These are phyloP conservation scores for Ceratobasidium sp. DNA, from an alignment of 1,284 basidiomycete genomes.

Conservation along the genomic window DNA sequence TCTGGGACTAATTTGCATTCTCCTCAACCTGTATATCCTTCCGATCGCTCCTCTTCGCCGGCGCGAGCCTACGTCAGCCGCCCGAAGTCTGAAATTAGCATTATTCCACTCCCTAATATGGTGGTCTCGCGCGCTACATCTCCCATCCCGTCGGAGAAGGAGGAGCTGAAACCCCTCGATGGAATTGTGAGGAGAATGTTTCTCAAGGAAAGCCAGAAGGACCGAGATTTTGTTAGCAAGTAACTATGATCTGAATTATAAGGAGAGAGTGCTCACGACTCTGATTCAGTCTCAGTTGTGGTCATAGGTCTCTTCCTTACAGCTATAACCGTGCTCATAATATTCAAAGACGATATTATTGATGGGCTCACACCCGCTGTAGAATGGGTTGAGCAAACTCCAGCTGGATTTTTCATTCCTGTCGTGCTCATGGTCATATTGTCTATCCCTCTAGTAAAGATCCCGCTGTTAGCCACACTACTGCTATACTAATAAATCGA, in stretches of 20 bases:
- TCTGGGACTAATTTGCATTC: too few species aligned
- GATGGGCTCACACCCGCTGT: conserved; percentile 17
- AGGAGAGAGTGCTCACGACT: background rate
- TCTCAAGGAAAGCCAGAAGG: conserved; percentile 16
- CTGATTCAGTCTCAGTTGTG: background rate
- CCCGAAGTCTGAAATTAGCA: too few species aligned
- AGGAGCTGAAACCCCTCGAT: conserved; percentile 7
- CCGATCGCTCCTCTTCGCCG: too few species aligned
- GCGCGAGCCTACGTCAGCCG: too few species aligned
- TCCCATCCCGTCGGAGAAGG: conserved; percentile 19
- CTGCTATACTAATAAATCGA: background rate
- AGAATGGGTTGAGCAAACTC: conserved; percentile 25
- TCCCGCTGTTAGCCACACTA: too few species aligned
- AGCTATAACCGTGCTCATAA: background rate
- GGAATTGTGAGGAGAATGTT: background rate
- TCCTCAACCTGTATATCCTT: too few species aligned
- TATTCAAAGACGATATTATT: conserved; percentile 28
- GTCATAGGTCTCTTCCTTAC: conserved; percentile 9
- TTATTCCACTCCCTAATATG: too few species aligned
- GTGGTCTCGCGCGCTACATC: background rate
- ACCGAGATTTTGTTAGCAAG: conserved; percentile 2
- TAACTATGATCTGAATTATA: background rate
- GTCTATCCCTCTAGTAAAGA: conserved; percentile 28
- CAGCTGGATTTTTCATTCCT: conserved; percentile 37
- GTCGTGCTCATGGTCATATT: conserved; percentile 19